Conservation (phyloP, 208 protist genomes). For the Leishmania major region DNA sequence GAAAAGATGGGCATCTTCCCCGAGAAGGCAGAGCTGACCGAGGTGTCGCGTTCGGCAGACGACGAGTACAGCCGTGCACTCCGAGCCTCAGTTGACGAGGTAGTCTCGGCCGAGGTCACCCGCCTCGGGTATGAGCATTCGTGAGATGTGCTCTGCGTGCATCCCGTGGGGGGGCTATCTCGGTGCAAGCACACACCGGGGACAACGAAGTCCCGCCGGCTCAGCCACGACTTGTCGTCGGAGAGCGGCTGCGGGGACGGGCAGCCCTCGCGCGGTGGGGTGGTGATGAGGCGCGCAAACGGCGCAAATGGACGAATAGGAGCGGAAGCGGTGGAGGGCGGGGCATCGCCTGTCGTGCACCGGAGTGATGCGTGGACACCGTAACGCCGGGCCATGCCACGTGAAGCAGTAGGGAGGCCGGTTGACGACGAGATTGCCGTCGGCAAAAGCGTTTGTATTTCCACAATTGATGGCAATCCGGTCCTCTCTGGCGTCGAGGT, state of each 20-base stretch:
- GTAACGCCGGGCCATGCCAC: background rate
- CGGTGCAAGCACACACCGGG: conserved; percentile 14
- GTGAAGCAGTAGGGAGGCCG: background rate
- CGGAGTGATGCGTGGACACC: background rate
- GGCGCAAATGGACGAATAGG: background rate
- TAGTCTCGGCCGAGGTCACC: background rate
- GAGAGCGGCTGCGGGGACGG: background rate
- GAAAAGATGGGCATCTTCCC: background rate
- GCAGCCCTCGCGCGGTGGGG: background rate
- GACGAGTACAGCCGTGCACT: conserved; percentile 4
- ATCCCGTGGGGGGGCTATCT: conserved; percentile 8
- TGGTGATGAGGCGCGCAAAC: background rate
- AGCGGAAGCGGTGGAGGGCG: background rate
- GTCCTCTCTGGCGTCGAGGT: background rate
- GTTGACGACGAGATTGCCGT: background rate
- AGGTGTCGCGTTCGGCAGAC: conserved; percentile 12
- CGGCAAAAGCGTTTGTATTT: background rate
- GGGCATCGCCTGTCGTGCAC: background rate
- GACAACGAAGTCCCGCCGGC: conserved; percentile 10
- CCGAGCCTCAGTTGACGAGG: conserved; percentile 10
- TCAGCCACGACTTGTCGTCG: background rate
- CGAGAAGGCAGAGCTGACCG: background rate
- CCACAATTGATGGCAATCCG: background rate
- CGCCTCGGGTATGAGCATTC: conserved; percentile 12
- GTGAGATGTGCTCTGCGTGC: background rate